Base-by-base conservation (phyloP, 1,139 yeast species). In the Kazachstania sp. region DNA sequence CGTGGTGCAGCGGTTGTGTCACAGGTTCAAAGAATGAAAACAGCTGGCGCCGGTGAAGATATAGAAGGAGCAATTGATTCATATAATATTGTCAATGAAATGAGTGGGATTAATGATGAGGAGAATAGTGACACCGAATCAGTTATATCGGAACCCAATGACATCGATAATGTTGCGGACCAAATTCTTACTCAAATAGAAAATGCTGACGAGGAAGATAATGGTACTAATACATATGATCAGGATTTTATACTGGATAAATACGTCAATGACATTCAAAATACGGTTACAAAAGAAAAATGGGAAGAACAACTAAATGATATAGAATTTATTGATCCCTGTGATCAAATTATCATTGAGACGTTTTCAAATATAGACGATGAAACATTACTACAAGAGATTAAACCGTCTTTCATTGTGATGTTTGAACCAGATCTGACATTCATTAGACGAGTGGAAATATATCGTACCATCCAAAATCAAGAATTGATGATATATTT, bases 371-470 rank as follows among this genome's bases (percentile, higher is more conserved):
- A 79, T 50, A 73, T 75, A 13, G 71, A 72, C 39, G 71, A 75
- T 6, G 81, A 80, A 53, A 63, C 77, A 1, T 57, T 82, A 4
- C 64, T 94, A 6, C 82, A 81, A 46, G 95, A 86, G 55, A 63
- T 84, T 6, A 68, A 74, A 58, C 98, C 98, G 0, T 78, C 92
- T 0, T 78, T 78, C 60, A 80, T 94, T 44, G 78, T 94, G 41
- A 75, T 90, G 79, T 90, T 85, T 64, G 97, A 92, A 56, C 97
- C 97, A 0, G 78, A 87, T 56, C 67, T 94, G 16, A 69, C 86
- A 1, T 90, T 92, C 59, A 81, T 90, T 28, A 71, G 99, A 54
- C 73, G 86, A 49, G 78, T 90, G 3, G 99, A 94, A 58, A 73
- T 86, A 3, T 86, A 79, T 59, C 86, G 87, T 54, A 86, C 94